A percentile compares a stretch with the other conserved stretches of the same genome.
Conservation (phyloP, 1,139 yeast species). For the Entelexis sorbosivorans region DNA sequence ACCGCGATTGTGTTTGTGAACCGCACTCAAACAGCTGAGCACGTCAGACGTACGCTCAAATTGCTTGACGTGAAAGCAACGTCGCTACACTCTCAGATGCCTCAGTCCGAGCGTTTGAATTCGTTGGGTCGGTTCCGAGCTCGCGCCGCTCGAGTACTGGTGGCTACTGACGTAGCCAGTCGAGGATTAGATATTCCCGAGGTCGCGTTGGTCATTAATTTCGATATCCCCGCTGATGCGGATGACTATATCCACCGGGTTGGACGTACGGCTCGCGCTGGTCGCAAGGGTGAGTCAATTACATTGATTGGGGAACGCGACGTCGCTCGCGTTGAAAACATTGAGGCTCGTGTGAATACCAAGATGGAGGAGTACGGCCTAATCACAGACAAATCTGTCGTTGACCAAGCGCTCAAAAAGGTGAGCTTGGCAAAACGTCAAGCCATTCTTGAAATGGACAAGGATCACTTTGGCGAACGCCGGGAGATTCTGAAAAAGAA, state of each 20-base stretch:
- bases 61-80: constrained; percentile 70
- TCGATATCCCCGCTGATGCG: constrained; percentile 90
- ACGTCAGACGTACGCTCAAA: constrained; percentile 62
- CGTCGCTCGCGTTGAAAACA: constrained; percentile 66
- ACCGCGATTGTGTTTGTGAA: constrained; percentile 84
- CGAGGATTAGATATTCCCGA: constrained; percentile 95
- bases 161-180: constrained; percentile 94
- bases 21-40: constrained; percentile 81
- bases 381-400: constrained; percentile 64
- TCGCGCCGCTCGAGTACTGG: constrained; percentile 79
- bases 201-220: constrained; percentile 80
- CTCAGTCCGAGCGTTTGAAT: constrained; percentile 80
- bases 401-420: constrained; percentile 50
- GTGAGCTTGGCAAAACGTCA: constrained; percentile 81
- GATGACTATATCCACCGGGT: constrained; percentile 95
- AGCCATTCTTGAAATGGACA: constrained; percentile 86
- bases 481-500: constrained; percentile 45
- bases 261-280: constrained; percentile 99
- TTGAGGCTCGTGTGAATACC: constrained; percentile 70
- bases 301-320: constrained; percentile 80
- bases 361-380: constrained; percentile 65
- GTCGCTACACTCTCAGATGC: constrained; percentile 89
- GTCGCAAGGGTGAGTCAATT: constrained; percentile 59
- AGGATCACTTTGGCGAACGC: constrained; percentile 73
- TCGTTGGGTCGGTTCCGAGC: constrained; percentile 89